Evolutionary conservation across 176 grass and related monocot genomes (phyloP), one percentile per base, ranked within the genome.

Genomic region (Rhynchospora breviuscula): DNA sequence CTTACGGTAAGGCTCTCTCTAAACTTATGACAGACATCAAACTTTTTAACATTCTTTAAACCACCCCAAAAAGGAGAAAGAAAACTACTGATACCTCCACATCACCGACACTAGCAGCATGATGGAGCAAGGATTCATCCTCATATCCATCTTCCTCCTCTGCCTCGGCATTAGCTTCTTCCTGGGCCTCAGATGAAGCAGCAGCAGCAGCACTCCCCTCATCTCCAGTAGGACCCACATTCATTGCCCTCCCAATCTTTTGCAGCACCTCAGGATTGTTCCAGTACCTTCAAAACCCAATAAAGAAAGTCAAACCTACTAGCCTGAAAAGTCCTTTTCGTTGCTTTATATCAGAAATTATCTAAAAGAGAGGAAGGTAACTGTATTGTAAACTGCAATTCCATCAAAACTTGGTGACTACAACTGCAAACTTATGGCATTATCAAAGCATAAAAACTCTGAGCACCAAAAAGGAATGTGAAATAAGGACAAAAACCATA

Each of bases 201-300:
- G 68, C 84, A 40, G 81, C 57, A 35, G 67, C 85, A 43, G 81
- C 86, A 31, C 78, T 22, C 7, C 62, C 85, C 68, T 63, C 80
- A 4, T 26, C 59, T 66, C 62, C 80, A 51, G 60, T 14, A 45
- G 88, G 59, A 7, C 87, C 91, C 23, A 93, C 85, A 23, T 89
- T 92, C 93, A 99, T 95, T 4, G 89, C 91, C n/a, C 86, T 88
- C 1, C 96, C 93, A 52, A 99, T 88, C 89, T 95, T 99, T 78
- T 95, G 86, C 85, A 99, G 89, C n/a, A 94, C 93, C 78, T 95
- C 87, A 18, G 93, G 93, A 43, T 99, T 89, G 79, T 99, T 99
- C 96, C 96, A 99, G 60, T 93, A 94, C 83, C 94, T 97, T 80
- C 57, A 63, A 87, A 29, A 63, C 15, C 9, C 46, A 18, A 17